phyloP scores from a whole-genome alignment of 2,329 filamentous ascomycete genomes.

The Domatiomyces catenatus region DNA sequence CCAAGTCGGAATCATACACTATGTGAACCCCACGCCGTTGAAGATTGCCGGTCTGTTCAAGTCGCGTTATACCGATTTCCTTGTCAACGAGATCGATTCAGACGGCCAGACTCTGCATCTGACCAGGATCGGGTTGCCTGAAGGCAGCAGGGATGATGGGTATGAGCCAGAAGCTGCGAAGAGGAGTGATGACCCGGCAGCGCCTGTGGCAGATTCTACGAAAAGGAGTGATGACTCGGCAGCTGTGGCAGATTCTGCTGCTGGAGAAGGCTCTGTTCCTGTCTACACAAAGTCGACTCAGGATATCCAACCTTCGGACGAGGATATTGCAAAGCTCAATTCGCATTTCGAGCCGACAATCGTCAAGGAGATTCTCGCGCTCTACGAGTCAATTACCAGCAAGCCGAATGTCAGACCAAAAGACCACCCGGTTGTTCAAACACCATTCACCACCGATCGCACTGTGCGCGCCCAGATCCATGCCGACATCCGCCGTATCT shows the following conservation, averaged over 20 bases:
- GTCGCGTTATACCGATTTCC: constrained; percentile 76
- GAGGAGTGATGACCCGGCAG: constrained; percentile 3
- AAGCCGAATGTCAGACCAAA: constrained; percentile 41
- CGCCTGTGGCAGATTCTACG: constrained; percentile 1
- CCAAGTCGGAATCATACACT: constrained; percentile 48
- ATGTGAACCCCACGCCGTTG: constrained; percentile 40
- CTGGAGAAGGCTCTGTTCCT: too few relatives aligned
- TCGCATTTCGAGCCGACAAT: constrained; percentile 11
- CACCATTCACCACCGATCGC: constrained; percentile 41
- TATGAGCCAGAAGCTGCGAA: neutral
- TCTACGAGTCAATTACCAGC: constrained; percentile 40
- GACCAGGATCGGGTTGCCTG: constrained; percentile 13
- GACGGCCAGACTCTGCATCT: constrained; percentile 65
- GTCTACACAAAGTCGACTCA: neutral
- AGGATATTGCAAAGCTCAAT: constrained; percentile 30
- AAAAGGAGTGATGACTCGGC: constrained; percentile 3
- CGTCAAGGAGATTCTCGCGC: constrained; percentile 33
- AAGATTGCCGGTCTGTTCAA: constrained; percentile 53
- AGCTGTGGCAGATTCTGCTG: neutral
- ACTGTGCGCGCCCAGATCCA: constrained; percentile 48
- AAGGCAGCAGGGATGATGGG: neutral
- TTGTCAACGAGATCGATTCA: constrained; percentile 74
- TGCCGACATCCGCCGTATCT: constrained; percentile 57
- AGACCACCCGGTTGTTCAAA: constrained; percentile 38
- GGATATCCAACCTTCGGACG: constrained; percentile 21